Conservation (phyloP, 768 basidiomycete genomes). For the Crucibulum laeve region DNA sequence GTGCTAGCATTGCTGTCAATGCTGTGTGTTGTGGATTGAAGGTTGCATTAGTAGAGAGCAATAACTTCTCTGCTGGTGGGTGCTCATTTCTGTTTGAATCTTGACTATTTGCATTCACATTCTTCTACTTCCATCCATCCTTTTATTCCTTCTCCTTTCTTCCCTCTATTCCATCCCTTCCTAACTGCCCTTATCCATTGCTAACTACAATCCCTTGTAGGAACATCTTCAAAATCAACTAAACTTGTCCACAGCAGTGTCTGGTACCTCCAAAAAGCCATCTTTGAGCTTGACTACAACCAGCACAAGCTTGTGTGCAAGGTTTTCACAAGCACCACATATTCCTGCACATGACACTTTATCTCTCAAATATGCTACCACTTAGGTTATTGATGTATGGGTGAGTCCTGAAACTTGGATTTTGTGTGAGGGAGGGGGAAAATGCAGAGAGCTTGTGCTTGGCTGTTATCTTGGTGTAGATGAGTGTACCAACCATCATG, state of each 20-base stretch:
- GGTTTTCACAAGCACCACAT: slow-evolving; percentile 89
- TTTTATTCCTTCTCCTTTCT: too few relatives aligned
- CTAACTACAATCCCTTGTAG: slow-evolving; percentile 31
- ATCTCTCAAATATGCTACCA: slow-evolving; percentile 87
- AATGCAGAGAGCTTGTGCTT: too few relatives aligned
- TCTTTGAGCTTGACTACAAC: slow-evolving; percentile 93
- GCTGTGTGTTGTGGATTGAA: slow-evolving; percentile 88
- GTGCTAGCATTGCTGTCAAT: slow-evolving; percentile 94
- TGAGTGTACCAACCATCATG: too few relatives aligned
- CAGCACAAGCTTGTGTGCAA: slow-evolving; percentile 96
- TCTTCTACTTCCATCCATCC: too few relatives aligned
- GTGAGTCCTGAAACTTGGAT: slow-evolving; percentile 39
- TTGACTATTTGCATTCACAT: too few relatives aligned
- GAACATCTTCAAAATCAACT: slow-evolving; percentile 95
- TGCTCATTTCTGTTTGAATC: too few relatives aligned
- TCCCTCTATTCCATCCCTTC: too few relatives aligned
- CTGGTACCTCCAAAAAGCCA: slow-evolving; percentile 94
- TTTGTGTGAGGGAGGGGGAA: too few relatives aligned
- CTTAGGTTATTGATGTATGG: slow-evolving; percentile 98
- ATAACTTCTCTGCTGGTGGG: slow-evolving; percentile 87
- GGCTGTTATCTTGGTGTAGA: too few relatives aligned
- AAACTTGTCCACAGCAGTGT: slow-evolving; percentile 99
- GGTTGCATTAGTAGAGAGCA: slow-evolving; percentile 90
- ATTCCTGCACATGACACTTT: slow-evolving; percentile 94
- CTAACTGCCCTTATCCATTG: not conserved